Percentiles rank a stretch among this genome's conserved stretches.
These are phyloP conservation scores for Mycena maculata DNA, from an alignment of 768 basidiomycete genomes.

Conservation along the genomic window DNA sequence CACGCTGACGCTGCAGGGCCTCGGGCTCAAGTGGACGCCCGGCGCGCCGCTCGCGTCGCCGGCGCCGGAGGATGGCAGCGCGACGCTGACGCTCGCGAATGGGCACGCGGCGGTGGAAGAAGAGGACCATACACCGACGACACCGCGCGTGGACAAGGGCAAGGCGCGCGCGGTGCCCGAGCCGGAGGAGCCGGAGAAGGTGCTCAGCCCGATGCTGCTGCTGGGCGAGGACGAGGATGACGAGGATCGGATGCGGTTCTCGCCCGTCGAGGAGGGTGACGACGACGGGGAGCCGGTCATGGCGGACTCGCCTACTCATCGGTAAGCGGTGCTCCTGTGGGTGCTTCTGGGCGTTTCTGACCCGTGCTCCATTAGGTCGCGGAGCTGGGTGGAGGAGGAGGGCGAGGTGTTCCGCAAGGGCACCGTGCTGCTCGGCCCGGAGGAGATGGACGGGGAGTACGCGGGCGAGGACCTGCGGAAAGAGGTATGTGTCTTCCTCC, in stretches of 20 bases:
- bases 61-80: constrained; percentile 4
- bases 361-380: constrained; percentile 60
- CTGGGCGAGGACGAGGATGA: constrained; percentile 60
- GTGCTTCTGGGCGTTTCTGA: constrained; percentile 4
- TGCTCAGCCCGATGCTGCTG: constrained; percentile 74
- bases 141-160: constrained; percentile 81
- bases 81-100: constrained; percentile 2
- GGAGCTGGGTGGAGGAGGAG: constrained; percentile 92
- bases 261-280: constrained; percentile 49
- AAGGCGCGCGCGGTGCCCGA: constrained; percentile 79
- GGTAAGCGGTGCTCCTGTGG: constrained; percentile 52
- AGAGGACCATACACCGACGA: constrained; percentile 56
- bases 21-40: constrained; percentile 50
- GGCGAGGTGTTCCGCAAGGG: constrained; percentile 97
- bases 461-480: constrained; percentile 89
- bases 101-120: constrained; percentile 41
- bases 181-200: constrained; percentile 74
- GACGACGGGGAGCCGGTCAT: constrained; percentile 33
- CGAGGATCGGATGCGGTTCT: constrained; percentile 50
- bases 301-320: constrained; percentile 55
- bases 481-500: constrained; percentile 60
- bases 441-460: constrained; percentile 91
- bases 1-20: constrained; percentile 55
- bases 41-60: constrained; percentile 19
- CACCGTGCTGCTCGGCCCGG: constrained; percentile 78